Percentiles rank a stretch among this genome's conserved stretches.
These are phyloP conservation scores for Nigrospora osmanthi DNA, from an alignment of 2,329 filamentous ascomycete species.

Conservation along the genomic window DNA sequence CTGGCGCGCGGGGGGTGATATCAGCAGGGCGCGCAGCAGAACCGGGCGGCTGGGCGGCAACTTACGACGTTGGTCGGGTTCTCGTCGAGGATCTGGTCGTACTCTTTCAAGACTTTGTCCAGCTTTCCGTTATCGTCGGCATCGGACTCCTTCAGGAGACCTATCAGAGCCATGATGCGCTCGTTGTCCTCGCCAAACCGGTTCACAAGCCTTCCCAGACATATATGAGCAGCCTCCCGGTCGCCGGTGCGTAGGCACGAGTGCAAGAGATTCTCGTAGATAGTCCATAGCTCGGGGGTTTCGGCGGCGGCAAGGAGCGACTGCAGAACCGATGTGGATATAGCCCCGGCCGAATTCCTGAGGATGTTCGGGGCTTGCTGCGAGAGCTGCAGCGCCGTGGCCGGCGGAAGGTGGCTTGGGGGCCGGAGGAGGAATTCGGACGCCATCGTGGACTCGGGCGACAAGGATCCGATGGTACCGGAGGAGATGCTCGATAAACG, in stretches of 20 bases:
- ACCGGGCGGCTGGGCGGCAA: conserved; percentile 6
- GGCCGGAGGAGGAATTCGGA: conserved; percentile 45
- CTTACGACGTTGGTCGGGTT: conserved; percentile 75
- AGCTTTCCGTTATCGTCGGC: conserved; percentile 60
- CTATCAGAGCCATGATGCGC: conserved; percentile 74
- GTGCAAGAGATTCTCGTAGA: conserved; percentile 80
- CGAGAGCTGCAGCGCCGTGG: conserved; percentile 48
- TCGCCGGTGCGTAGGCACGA: conserved; percentile 80
- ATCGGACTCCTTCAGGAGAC: conserved; percentile 76
- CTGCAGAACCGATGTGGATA: conserved; percentile 44
- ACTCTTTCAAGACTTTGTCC: conserved; percentile 64
- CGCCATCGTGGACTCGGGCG: conserved; percentile 10
- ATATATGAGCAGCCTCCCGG: conserved; percentile 66
- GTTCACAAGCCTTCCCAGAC: conserved; percentile 65
- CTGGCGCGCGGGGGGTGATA: conserved; percentile 29
- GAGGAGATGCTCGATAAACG: no score
- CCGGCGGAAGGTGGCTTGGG: conserved; percentile 47
- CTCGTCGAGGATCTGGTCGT: conserved; percentile 65
- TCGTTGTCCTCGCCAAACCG: conserved; percentile 84
- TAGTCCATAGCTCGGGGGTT: conserved; percentile 72
- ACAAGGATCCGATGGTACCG: no score
- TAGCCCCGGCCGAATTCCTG: conserved; percentile 42
- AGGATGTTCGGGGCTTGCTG: conserved; percentile 53
- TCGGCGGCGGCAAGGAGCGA: conserved; percentile 54
- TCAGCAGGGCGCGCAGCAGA: conserved; percentile 2